Evolutionary conservation across 2,329 filamentous ascomycete genomes (phyloP), one percentile per base, ranked within the genome.

Genomic region (Colletotrichum simmondsii): DNA sequence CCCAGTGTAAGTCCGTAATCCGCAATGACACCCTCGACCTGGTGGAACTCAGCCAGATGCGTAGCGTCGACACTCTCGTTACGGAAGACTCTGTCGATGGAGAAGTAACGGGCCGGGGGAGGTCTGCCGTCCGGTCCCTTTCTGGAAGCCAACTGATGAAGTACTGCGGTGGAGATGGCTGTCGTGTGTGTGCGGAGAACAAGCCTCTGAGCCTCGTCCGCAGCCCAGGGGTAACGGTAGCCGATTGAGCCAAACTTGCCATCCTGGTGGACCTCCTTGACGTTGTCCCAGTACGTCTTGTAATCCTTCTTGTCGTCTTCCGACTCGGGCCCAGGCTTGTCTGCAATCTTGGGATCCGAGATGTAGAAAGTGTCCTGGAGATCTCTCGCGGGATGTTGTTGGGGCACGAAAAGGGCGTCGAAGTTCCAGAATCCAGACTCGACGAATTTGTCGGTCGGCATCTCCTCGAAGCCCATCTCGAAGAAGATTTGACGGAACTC

Each of bases 401-500:
- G 74, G 22, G 74, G 74, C 16, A 75, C 74, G 69, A 73, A 75
- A 22, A 75, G 70, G 22, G 74, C 74, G 14, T 75, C 74, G 49
- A 75, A 75, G 69, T 75, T 75, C 95, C 97, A 99, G 92, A 98
- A 98, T 59, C 96, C 95, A 14, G 95, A 96, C 85, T 99, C 97
- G 75, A 98, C 95, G 81, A 92, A 98, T 82, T 94, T 91, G 85
- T 93, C 93, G 62, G 96, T 98, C 16, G 95, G 94, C 97, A 99
- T 98, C 87, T 99, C 97, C 79, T 96, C 92, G 86, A 98, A 99
- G 65, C 96, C 97, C 92, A 98, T 97, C 82, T 98, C 95, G 85
- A 99, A 98, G 91, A 99, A 99, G 81, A 99, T 98, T 81, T 97
- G 94, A 71, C 97, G 90, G 89, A 99, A 98, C 85, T 98, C 97